Base-by-base conservation (phyloP, 257 asterid genomes). In the Linaria vulgaris region DNA sequence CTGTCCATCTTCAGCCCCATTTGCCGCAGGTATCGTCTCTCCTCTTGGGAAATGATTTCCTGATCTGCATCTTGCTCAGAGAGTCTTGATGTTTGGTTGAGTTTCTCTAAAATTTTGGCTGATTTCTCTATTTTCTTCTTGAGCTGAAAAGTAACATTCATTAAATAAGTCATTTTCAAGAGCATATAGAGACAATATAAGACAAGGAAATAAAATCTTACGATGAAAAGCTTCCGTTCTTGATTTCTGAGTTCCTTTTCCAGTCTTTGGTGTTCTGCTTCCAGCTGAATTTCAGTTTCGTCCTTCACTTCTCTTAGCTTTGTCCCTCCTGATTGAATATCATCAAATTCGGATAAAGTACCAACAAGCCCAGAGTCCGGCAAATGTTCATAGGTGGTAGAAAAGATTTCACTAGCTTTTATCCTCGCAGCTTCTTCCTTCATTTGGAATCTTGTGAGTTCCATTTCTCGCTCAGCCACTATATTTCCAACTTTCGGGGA, bases 341-440 rank as follows among this genome's bases (percentile, higher is more conserved):
- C 56, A 59, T 60, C 79, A 73, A 87, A 83, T 75, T 92, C 97
- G 25, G 87, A 80, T 68, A 89, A 77, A 75, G 97, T 85, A 50
- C 97, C 98, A 57, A 72, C 59, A 23, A 9, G 45, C 31, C 83
- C 75, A 52, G 76, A 66, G 75, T 71, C 55, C 23, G 27, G 45
- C 67, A 71, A 66, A 76, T 69, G 52, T 61, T 78, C 84, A 20
- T 75, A 68, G 38, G 76, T 67, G 48, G 66, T 39, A 46, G 76
- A 59, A 71, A 83, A 73, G 45, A 55, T 45, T 65, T 83, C 97
- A 45, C 80, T 82, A 50, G 96, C 94, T 82, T 83, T 81, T 64
- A 76, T 56, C 71, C 99, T 79, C 20, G 94, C 91, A 76, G 80
- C 78, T 85, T 92, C 99, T 85, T 92, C 99, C 64, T 43, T 70